Base-by-base conservation (phyloP, 768 basidiomycete species). In the Austroboletus eburneus region DNA sequence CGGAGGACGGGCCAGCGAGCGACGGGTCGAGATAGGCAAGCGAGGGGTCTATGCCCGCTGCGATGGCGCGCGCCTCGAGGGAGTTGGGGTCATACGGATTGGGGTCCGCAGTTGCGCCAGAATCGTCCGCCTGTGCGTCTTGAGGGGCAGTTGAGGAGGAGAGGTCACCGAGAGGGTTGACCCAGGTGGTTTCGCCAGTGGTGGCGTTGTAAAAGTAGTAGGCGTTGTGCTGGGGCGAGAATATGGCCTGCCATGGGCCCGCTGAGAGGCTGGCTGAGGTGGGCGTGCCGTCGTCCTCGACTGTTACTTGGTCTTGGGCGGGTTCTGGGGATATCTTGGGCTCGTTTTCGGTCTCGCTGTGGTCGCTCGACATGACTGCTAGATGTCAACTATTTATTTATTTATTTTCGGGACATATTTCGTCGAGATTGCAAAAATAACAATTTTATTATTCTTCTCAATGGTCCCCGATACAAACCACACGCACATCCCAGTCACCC, bases 121-220 rank as follows among this genome's bases (percentile, higher is more conserved):
- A 58, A 3, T 49, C 46, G 38, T 61, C 57, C 7, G 59, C 53
- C 18, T 62, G 63, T 1, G 55, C 17, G 25, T 52, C 45, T 52
- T 54, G 43, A 35, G 33, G 48, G n/a, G 27, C 49, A 29, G 50
- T 50, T 25, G 61, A 54, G 24, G 67, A 50, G 29, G 68, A 44
- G 17, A 64, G 48, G 16, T 67, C 67, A 36, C 78, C 70, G 33
- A 92, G 71, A 9, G 89, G 89, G 58, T 91, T 91, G 23, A 71
- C 69, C 90, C 90, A 91, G 3, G 89, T 91, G 16, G 89, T 91
- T 69, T 91, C 80, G 43, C 83, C 73, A 0, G 89, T 90, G 49
- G 69, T 64, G 9, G 79, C 47, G 66, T 91, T 92, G 74, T 75
- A 87, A 71, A 91, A 92, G 65, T 92, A 92, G 68, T 92, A 92